Evolutionary conservation across 2,329 filamentous ascomycete species (phyloP).

Genomic region (Aspergillus candidus): DNA sequence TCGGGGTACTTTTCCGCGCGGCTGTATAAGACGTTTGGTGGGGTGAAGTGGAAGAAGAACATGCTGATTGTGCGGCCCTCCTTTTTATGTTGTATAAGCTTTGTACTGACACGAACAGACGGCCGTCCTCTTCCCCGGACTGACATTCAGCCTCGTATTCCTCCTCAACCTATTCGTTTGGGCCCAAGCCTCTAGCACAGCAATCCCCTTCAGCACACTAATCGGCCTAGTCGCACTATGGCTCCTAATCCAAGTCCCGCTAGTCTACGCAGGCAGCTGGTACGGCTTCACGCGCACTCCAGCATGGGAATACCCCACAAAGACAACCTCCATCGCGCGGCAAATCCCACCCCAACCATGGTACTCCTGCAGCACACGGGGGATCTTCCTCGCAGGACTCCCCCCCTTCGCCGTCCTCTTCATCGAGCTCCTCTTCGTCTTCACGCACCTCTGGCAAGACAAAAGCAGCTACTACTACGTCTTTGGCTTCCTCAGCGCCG

Average conservation of each 20-base stretch:
- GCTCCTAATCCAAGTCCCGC: conserved; percentile 78
- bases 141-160: conserved; percentile 69
- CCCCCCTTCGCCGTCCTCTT: conserved; percentile 84
- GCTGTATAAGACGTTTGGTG: conserved; percentile 77
- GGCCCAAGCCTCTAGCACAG: conserved; percentile 82
- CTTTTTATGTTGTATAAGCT: neutral
- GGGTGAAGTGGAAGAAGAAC: conserved; percentile 68
- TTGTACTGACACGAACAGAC: conserved; percentile 43
- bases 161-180: conserved; percentile 84
- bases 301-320: conserved; percentile 75
- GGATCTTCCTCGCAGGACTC: conserved; percentile 65
- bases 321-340: conserved; percentile 64
- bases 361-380: conserved; percentile 62
- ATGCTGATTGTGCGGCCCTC: conserved; percentile 50
- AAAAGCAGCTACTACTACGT: conserved; percentile 91
- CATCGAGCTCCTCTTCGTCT: conserved; percentile 79
- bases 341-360: conserved; percentile 70
- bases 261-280: conserved; percentile 76
- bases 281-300: conserved; percentile 63
- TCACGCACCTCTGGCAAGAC: conserved; percentile 82
- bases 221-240: conserved; percentile 67
- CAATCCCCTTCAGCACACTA: conserved; percentile 75
- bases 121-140: conserved; percentile 69
- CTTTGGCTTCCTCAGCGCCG: conserved; percentile 75
- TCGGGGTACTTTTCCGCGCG: conserved; percentile 83